Base-by-base conservation (phyloP, 2,329 filamentous ascomycete genomes). In the Chaetoscypha palmicola region DNA sequence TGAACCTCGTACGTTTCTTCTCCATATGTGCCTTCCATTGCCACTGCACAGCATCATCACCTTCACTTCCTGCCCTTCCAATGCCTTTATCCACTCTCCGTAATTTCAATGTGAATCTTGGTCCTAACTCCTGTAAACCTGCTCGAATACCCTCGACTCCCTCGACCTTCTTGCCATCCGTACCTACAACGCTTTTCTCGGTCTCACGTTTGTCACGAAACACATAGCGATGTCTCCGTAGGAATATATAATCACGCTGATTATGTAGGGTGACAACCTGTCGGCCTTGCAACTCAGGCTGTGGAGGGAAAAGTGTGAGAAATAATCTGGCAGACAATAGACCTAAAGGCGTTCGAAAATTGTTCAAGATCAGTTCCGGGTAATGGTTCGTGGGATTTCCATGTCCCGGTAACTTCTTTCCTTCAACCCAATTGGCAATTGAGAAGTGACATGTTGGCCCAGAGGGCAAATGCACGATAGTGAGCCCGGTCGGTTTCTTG, bases 21-120 rank as follows among this genome's bases (percentile, higher is more conserved):
- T 98, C 92, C 83, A 92, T 94, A 62, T 81, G 81, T 9, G 86
- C 84, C 69, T 94, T 94, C 92, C 92, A 98, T 63, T 96, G 79
- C 91, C 92, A 97, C 61, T 94, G 62, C 12, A 63, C 52, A 2
- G 59, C 58, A 55, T 64, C 61, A 23, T 60, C 55, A 11, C 61
- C 77, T 49, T 80, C 73, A 56, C 78, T 81, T 14, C 79, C 79
- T 5, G 79, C 79, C 43, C 76, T 67, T 11, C 79, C 79, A 53
- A 98, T 85, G 0, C 90, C 91, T 66, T 89, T 90, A 63, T 97
- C 91, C 33, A 97, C 82, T 58, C 92, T 79, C 55, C 90, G 79
- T 58, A 98, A 68, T 71, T 97, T 97, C 52, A 97, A 66, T 2
- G 86, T 91, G 69, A 92, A 74, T 57, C 81, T 72, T 5, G 88